Percentiles rank a stretch among this genome's conserved stretches.
Conservation (phyloP, 1,139 yeast species). For the Fermentozyma sake region DNA sequence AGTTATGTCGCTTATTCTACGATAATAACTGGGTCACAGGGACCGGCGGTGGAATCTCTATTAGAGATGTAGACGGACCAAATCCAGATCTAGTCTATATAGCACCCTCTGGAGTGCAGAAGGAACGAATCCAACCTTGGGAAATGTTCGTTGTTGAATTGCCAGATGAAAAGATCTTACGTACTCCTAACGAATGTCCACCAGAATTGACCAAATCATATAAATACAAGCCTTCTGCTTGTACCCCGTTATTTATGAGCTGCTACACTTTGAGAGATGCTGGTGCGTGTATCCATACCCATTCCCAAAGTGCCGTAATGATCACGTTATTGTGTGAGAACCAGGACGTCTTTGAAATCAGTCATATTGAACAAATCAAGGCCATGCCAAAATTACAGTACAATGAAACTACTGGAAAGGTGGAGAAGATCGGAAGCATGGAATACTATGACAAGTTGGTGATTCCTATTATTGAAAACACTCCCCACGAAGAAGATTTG, state of each 20-base stretch:
- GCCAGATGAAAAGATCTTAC: slow-evolving; percentile 48
- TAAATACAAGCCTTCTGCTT: slow-evolving; percentile 80
- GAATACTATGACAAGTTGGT: slow-evolving; percentile 69
- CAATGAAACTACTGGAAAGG: slow-evolving; percentile 36
- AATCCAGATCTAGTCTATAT: slow-evolving; percentile 56
- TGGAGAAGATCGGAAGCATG: slow-evolving; percentile 61
- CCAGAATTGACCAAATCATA: slow-evolving; percentile 35
- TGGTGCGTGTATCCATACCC: slow-evolving; percentile 95
- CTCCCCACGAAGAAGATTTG: slow-evolving; percentile 83
- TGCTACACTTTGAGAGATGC: slow-evolving; percentile 71
- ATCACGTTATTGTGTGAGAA: slow-evolving; percentile 63
- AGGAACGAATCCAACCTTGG: slow-evolving; percentile 77
- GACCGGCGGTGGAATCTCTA: slow-evolving; percentile 93
- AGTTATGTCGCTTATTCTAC: slow-evolving; percentile 72
- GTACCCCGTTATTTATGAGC: slow-evolving; percentile 83
- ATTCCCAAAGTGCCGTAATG: slow-evolving; percentile 85
- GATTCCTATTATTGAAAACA: slow-evolving; percentile 88
- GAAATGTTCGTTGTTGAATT: slow-evolving; percentile 77
- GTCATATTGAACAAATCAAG: slow-evolving; percentile 87
- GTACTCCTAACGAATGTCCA: slow-evolving; percentile 52
- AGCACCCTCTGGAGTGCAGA: slow-evolving; percentile 95
- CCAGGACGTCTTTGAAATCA: slow-evolving; percentile 61
- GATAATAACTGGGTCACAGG: slow-evolving; percentile 91
- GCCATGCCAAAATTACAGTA: slow-evolving; percentile 61
- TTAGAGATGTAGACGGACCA: slow-evolving; percentile 49